Base-by-base conservation (phyloP, 495 filamentous ascomycete species). In the Daldinia childiae region DNA sequence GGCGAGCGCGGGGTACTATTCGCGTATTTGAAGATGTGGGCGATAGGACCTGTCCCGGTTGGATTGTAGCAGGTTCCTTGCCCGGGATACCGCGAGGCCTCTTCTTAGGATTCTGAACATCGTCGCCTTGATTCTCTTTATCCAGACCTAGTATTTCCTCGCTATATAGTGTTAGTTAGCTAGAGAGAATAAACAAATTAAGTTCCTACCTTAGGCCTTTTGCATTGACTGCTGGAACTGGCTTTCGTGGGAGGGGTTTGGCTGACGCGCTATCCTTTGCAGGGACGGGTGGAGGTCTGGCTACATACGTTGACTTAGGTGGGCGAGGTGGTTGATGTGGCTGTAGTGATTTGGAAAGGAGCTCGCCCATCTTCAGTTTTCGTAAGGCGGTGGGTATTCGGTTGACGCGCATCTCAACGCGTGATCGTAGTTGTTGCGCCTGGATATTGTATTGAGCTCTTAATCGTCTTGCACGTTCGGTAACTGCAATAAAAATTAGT, bases 371-470 rank as follows among this genome's bases (percentile, higher is more conserved):
- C 50, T 87, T 97, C 32, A 86, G 87, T 73, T 90, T 91, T 61
- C 95, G 90, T 64, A 97, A 80, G 14, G 89, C 87, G 41, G 87
- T 84, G 7, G 95, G 95, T 51, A 99, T 94, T 51, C 95, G 92
- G 76, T 98, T 97, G 79, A 99, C 86, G 77, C 95, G 92, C 79
- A 97, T 91, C 82, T 98, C 95, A 30, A 99, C 90, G 43, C 95
- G 91, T 52, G 93, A 89, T 45, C 90, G 87, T 12, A 98, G 86
- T 66, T 91, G 91, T 76, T 93, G 90, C 12, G 93, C 90, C 79
- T 97, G 94, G 36, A 96, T 84, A 34, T 90, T 90, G 82, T 96
- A 97, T 79, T 96, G 94, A 4, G 94, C 90, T 68, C 94, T 91
- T 27, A 98, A 88, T 79, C 95, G 96, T 60, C 95, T 88, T 38